Percentiles rank a stretch among this genome's conserved stretches.
Evolutionary conservation across 2,329 filamentous ascomycete genomes (phyloP).

Genomic region (Penicillium sclerotiorum): DNA sequence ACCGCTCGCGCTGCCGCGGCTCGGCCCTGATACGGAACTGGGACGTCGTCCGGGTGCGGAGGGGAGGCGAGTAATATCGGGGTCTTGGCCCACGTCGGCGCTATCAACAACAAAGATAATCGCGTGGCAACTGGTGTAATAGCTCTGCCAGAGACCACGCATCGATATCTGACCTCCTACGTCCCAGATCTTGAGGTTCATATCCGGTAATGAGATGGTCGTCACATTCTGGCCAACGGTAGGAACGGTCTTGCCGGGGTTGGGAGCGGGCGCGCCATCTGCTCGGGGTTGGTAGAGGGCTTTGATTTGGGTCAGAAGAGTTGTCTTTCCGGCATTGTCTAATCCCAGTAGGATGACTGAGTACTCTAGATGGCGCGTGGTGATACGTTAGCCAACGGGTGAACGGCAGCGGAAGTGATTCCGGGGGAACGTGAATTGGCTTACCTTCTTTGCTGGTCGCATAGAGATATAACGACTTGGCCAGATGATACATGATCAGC

Average conservation of each 20-base stretch:
- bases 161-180: conserved; percentile 90
- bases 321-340: conserved; percentile 98
- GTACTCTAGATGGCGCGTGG: too few relatives aligned
- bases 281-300: conserved; percentile 66
- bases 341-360: conserved; percentile 95
- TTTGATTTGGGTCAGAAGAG: conserved; percentile 95
- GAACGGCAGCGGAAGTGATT: too few relatives aligned
- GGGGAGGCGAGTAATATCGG: conserved; percentile 61
- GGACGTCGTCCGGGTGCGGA: conserved; percentile 27
- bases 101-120: conserved; percentile 98
- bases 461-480: conserved; percentile 91
- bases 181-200: conserved; percentile 99
- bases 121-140: conserved; percentile 91
- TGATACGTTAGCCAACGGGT: too few relatives aligned
- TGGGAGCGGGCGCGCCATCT: conserved; percentile 48
- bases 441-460: conserved; percentile 95
- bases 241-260: conserved; percentile 83
- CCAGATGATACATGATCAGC: conserved; percentile 83
- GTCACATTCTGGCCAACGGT: conserved; percentile 97
- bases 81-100: conserved; percentile 82
- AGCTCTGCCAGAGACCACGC: conserved; percentile 90
- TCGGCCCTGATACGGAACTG: conserved; percentile 28
- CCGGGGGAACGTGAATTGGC: too few relatives aligned
- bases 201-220: conserved; percentile 84
- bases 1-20: conserved; percentile 8